Evolutionary conservation across 1,284 basidiomycete genomes (phyloP), one percentile per base, ranked within the genome.

Genomic region (Cryptococcus amylolentus): DNA sequence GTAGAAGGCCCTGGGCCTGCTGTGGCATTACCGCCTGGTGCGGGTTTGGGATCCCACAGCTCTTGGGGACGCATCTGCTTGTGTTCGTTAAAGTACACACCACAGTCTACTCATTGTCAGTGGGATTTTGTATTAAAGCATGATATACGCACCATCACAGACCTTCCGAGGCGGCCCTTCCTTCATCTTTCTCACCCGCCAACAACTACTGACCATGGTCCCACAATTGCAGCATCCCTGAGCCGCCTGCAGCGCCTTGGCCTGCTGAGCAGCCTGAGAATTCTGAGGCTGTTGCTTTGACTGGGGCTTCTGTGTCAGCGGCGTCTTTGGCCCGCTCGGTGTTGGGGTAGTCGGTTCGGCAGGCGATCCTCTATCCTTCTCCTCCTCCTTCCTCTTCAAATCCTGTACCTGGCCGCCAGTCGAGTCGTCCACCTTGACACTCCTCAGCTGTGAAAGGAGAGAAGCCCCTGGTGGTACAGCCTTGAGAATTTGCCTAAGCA

Each of bases 41-140:
- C 18, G 27, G 14, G 41, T 28, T 37, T 46, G 45, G n/a, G 52
- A 31, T 52, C 41, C 71, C 73, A 75, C 39, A 74, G 49, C 50
- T 75, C 73, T 18, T 62, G 61, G 13, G 75, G 75, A 16, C 75
- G 67, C 73, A 75, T 75, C 5, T 57, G 60, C 52, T 73, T 73
- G 51, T 73, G 63, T 48, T 73, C 64, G 59, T 77, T 77, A 52
- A 71, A 77, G 61, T 77, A 75, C 7, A 71, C 38, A 0, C 73
- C 75, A 41, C 75, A 77, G 12, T 68, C 71, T 75, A 55, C 6
- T 3, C 3, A 41, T 8, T 23, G 31, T 42, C 20, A 43, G 23
- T 44, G 37, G 35, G 49, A 35, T 14, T 4, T 46, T 28, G 27
- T n/a, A 45, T 26, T 37, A 42, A 31, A 38, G 46, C 10, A 20